phyloP scores from a whole-genome alignment of 2,329 filamentous ascomycete genomes.

The Nannizziopsis barbatae region DNA sequence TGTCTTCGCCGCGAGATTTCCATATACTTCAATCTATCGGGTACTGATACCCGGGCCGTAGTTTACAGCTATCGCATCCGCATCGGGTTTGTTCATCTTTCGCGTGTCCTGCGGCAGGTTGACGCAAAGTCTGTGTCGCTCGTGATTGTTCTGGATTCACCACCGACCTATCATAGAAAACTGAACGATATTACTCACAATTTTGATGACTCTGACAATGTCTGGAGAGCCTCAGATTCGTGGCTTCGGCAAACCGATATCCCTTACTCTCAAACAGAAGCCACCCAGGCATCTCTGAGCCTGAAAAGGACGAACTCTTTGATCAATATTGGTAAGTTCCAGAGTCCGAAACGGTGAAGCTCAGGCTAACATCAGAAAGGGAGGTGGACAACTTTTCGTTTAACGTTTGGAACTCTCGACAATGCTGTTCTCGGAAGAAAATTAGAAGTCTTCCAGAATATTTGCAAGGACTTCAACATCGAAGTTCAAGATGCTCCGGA shows the following conservation, averaged over 20 bases:
- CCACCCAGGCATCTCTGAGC: slow-evolving; percentile 31
- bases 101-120: slow-evolving; percentile 27
- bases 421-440: slow-evolving; percentile 20
- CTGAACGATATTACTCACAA: slow-evolving; percentile 27
- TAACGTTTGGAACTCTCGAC: slow-evolving; percentile 35
- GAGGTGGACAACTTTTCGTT: slow-evolving; percentile 51
- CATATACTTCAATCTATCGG: slow-evolving; percentile 35
- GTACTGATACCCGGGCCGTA: slow-evolving; percentile 16
- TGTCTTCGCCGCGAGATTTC: slow-evolving; percentile 35
- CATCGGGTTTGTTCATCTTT: slow-evolving; percentile 37
- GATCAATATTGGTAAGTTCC: slow-evolving; percentile 47
- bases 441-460: slow-evolving; percentile 39
- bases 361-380: slow-evolving; percentile 23
- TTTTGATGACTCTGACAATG: slow-evolving; percentile 31
- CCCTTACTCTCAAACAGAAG: slow-evolving; percentile 33
- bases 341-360: not conserved
- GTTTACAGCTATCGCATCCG: slow-evolving; percentile 31
- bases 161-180: slow-evolving; percentile 38
- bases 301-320: slow-evolving; percentile 41
- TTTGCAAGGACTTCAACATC: slow-evolving; percentile 65
- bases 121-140: slow-evolving; percentile 22
- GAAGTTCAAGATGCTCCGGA: slow-evolving; percentile 34
- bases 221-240: slow-evolving; percentile 47
- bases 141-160: slow-evolving; percentile 32
- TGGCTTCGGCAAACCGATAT: slow-evolving; percentile 58